phyloP scores from a whole-genome alignment of 352 stramenopile species.

The Pythium apleroticum region DNA sequence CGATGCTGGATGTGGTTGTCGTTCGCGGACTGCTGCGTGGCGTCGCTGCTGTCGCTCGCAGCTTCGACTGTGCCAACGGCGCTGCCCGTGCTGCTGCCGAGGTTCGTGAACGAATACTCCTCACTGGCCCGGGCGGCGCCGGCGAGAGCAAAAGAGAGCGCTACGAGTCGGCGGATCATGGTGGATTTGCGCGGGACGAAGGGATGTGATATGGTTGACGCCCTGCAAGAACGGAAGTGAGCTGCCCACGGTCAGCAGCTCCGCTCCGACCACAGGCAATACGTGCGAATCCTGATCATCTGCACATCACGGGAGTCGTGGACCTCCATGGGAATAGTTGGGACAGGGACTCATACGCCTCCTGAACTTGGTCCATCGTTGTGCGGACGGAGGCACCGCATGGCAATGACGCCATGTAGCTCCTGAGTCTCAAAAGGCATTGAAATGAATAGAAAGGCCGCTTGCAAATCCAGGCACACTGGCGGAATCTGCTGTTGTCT shows the following conservation, averaged over 20 bases:
- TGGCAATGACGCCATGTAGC: not conserved
- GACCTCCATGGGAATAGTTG: not conserved
- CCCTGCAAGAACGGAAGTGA: conserved; percentile 9
- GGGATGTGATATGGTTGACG: not conserved
- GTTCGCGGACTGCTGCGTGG: conserved; percentile 7
- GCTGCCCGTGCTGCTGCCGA: conserved; percentile 14
- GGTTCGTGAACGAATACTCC: conserved; percentile 18
- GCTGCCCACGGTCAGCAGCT: not conserved
- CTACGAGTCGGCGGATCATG: conserved; percentile 19
- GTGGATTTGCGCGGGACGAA: not conserved
- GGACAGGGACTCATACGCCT: not conserved
- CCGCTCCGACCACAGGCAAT: not conserved
- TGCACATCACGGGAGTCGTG: not conserved
- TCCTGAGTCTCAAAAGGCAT: not conserved
- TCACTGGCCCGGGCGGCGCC: conserved; percentile 8
- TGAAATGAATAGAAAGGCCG: not conserved
- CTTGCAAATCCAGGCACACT: not conserved
- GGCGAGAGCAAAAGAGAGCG: conserved; percentile 9
- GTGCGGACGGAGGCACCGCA: not conserved
- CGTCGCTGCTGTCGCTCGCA: conserved; percentile 5
- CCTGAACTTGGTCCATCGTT: not conserved
- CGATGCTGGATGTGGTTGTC: conserved; percentile 28
- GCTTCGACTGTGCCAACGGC: conserved; percentile 14
- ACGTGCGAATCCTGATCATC: not conserved
- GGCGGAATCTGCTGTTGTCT: not conserved